These are phyloP conservation scores for Colletotrichum horii DNA, from an alignment of 2,329 filamentous ascomycete genomes.

Conservation along the genomic window DNA sequence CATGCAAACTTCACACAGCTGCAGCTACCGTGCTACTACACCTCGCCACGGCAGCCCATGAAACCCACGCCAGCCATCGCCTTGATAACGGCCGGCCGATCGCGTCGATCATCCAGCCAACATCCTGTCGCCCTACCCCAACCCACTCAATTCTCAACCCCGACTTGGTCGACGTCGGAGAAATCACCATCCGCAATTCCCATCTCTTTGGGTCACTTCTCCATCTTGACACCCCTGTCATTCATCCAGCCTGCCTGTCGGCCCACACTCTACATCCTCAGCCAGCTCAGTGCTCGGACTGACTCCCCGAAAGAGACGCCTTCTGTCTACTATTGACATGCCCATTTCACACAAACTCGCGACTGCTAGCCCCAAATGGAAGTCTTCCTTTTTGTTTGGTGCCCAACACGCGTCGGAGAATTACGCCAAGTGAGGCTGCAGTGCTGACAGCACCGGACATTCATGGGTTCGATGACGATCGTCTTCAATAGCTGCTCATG, in stretches of 20 bases:
- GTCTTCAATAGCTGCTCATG: not conserved
- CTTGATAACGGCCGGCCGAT: slow-evolving; percentile 19
- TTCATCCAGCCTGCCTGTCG: not conserved
- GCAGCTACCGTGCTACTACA: slow-evolving; percentile 7
- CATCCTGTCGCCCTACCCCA: slow-evolving; percentile 4
- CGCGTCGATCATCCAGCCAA: slow-evolving; percentile 18
- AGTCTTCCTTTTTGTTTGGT: not conserved
- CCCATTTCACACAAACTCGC: not conserved
- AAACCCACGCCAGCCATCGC: slow-evolving; percentile 3
- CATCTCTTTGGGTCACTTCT: not conserved
- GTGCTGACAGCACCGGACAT: not conserved
- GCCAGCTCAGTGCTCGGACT: not conserved
- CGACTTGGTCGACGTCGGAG: not conserved
- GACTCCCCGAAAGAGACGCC: not conserved
- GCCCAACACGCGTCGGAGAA: slow-evolving; percentile 2
- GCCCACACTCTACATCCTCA: not conserved
- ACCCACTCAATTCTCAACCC: not conserved
- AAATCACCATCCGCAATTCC: not conserved
- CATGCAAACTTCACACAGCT: not conserved
- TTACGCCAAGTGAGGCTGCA: slow-evolving; percentile 3
- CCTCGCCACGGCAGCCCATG: not conserved
- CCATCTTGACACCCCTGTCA: not conserved
- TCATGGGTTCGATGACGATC: not conserved
- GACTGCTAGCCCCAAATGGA: not conserved
- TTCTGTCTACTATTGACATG: not conserved